Evolutionary conservation across 768 basidiomycete species (phyloP).

Genomic region (Grammothele lineata): DNA sequence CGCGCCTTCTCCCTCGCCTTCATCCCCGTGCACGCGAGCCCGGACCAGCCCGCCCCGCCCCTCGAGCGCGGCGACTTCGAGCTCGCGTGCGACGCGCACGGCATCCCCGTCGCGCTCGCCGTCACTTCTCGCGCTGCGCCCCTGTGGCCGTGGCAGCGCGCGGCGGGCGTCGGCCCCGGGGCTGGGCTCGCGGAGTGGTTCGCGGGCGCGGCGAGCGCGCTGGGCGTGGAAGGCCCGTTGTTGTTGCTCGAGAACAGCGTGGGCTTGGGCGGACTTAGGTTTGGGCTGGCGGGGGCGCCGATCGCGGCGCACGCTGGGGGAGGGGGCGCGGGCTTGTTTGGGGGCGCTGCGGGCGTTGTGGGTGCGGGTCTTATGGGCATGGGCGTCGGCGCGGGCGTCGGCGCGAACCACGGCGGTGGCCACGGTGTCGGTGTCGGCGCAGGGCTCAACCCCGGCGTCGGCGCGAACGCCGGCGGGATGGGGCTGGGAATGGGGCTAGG

Average conservation of each 20-base stretch:
- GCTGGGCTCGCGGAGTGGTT: conserved; percentile 10
- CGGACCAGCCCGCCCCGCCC: conserved; percentile 34
- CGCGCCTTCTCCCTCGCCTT: conserved; percentile 60
- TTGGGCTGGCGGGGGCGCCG: background rate
- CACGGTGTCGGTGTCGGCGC: too few species aligned
- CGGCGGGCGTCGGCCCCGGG: background rate
- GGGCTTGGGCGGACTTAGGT: background rate
- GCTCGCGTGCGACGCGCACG: conserved; percentile 58
- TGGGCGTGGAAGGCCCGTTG: conserved; percentile 7
- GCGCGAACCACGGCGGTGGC: background rate
- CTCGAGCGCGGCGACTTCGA: conserved; percentile 50
- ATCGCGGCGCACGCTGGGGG: conserved; percentile 2
- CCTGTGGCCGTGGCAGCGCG: conserved; percentile 39
- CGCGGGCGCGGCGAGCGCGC: conserved; percentile 6
- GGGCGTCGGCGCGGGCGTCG: conserved; percentile 1
- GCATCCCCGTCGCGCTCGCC: conserved; percentile 50
- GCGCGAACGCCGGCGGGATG: too few species aligned
- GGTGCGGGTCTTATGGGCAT: background rate
- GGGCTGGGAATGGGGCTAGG: too few species aligned
- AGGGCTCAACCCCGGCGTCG: background rate
- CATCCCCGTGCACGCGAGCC: conserved; percentile 49
- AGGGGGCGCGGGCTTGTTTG: background rate
- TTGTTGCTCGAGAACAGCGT: conserved; percentile 1
- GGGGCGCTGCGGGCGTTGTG: background rate
- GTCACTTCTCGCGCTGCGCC: conserved; percentile 46